phyloP scores from a whole-genome alignment of 495 filamentous ascomycete species.

The Letharia columbiana region DNA sequence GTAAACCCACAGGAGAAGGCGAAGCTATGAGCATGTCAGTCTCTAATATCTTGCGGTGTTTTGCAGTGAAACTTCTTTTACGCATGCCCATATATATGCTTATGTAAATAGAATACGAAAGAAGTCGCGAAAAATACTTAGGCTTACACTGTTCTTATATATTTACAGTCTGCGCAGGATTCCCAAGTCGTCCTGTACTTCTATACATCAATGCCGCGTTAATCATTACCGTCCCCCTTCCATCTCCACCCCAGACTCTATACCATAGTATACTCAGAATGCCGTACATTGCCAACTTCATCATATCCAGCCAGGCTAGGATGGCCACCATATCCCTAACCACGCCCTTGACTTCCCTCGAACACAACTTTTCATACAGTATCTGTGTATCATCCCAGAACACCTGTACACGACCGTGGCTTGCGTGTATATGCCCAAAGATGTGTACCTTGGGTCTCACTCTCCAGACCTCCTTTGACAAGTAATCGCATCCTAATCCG shows the following conservation, averaged over 20 bases:
- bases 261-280: conserved; percentile 61
- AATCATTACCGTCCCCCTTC: conserved; percentile 52
- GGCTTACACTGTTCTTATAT: conserved; percentile 18
- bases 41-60: not conserved
- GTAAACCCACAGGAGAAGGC: conserved; percentile 52
- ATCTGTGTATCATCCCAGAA: conserved; percentile 73
- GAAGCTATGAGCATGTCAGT: conserved; percentile 33
- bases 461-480: conserved; percentile 69
- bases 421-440: conserved; percentile 81
- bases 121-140: not conserved
- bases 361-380: conserved; percentile 59
- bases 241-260: conserved; percentile 55
- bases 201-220: conserved; percentile 70
- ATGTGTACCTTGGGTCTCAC: conserved; percentile 74
- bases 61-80: not conserved
- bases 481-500: conserved; percentile 63
- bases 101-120: not conserved
- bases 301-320: conserved; percentile 52
- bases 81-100: not conserved
- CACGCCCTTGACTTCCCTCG: conserved; percentile 38
- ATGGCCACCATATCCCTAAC: conserved; percentile 46
- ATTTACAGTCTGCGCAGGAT: conserved; percentile 54
- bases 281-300: conserved; percentile 54
- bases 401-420: conserved; percentile 51
- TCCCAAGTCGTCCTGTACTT: conserved; percentile 55